Base-by-base conservation (phyloP, 2,329 filamentous ascomycete genomes). In the Balansia obtecta region DNA sequence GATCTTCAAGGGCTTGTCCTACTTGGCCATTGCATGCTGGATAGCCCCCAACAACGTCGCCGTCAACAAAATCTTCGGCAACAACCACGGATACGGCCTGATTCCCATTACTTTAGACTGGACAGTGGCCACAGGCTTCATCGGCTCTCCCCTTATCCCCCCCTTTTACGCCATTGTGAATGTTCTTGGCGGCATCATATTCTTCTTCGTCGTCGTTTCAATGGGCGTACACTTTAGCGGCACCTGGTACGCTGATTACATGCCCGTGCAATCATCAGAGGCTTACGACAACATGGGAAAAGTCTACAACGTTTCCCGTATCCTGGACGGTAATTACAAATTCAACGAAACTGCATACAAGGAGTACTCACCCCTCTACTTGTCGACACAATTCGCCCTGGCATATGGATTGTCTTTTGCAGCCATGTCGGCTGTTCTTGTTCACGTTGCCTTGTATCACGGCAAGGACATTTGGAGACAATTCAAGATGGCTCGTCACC, bases 381-480 rank as follows among this genome's bases (percentile, higher is more conserved):
- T 86, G 18, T 73, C 79, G 2, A 75, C 80, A 0, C 81, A 83
- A 53, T 86, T 79, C 53, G 73, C 75, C 2, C 62, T 80, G 38
- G 67, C 71, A 8, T 80, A 86, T 57, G 82, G 81, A 1, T 67
- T 85, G 11, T 79, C 78, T 0, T 86, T 86, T 59, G 83, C 83
- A n/a, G 78, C 81, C 20, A 74, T 85, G 30, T 73, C 79, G 0
- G 77, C 80, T 10, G 79, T 80, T 51, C 63, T 81, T 41, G 70
- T 79, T 8, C 77, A 81, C 51, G 75, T 78, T 42, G 62, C 58
- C 2, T 61, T 80, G 13, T 81, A 80, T 60, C 73, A 80, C 55
- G 76, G 76, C 33, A 67, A 66, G 48, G 72, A 77, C 50, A 75
- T 80, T 44, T 75, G 71, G 69, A 68, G 66, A 38, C 76, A 79